Evolutionary conservation across 257 asterid species (phyloP).

Genomic region (Solanum chilense): DNA sequence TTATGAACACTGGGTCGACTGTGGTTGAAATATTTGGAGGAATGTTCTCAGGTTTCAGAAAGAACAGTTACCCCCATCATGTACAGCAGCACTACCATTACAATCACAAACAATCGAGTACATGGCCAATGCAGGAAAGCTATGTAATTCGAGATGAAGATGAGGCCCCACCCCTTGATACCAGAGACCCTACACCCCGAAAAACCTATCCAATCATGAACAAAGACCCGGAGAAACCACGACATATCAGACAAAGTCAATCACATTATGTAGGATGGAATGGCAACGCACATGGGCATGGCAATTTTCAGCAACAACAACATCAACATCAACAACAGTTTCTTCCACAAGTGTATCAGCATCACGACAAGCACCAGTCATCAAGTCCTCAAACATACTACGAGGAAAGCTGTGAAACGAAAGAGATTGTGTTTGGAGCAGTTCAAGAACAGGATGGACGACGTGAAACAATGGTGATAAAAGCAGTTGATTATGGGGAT

Average conservation of each 20-base stretch:
- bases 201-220: not conserved
- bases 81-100: slow-evolving; percentile 12
- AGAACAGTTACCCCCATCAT: slow-evolving; percentile 31
- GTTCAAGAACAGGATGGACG: slow-evolving; percentile 80
- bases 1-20: slow-evolving; percentile 50
- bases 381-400: slow-evolving; percentile 50
- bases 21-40: slow-evolving; percentile 53
- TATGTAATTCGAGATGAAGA: slow-evolving; percentile 4
- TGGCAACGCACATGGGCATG: not conserved
- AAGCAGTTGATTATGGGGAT: slow-evolving; percentile 69
- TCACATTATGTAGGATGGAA: not conserved
- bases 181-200: slow-evolving; percentile 1
- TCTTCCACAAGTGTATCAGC: slow-evolving; percentile 20
- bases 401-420: slow-evolving; percentile 49
- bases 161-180: not conserved
- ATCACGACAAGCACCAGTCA: slow-evolving; percentile 58
- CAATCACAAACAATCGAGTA: not conserved
- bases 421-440: slow-evolving; percentile 91
- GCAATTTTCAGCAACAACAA: slow-evolving; percentile 20
- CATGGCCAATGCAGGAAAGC: slow-evolving; percentile 5
- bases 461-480: slow-evolving; percentile 72
- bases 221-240: not conserved
- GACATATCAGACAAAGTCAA: not conserved
- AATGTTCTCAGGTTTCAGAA: slow-evolving; percentile 40
- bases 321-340: slow-evolving; percentile 1